phyloP scores from a whole-genome alignment of 1,139 yeast genomes.

The Geotrichum fermentans region DNA sequence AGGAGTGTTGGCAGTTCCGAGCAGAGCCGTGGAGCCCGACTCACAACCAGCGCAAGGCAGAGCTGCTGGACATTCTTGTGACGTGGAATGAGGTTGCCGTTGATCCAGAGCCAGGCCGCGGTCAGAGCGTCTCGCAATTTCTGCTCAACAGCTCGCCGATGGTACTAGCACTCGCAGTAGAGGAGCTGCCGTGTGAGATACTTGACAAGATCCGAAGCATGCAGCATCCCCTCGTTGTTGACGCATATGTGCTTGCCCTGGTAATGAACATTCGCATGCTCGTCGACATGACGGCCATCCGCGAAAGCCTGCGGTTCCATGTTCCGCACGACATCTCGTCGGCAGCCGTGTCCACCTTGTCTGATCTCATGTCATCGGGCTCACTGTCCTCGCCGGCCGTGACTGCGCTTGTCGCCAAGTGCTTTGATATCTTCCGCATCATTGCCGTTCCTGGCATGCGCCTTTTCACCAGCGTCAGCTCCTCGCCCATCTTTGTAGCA shows the following conservation, averaged over 20 bases:
- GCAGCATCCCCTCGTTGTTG: slow-evolving; percentile 29
- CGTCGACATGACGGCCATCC: slow-evolving; percentile 26
- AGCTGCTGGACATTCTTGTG: neutral
- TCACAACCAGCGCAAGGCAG: neutral
- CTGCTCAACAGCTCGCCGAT: slow-evolving; percentile 11
- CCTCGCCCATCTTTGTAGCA: slow-evolving; percentile 26
- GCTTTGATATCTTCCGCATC: slow-evolving; percentile 29
- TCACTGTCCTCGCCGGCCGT: slow-evolving; percentile 14
- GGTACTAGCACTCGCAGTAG: slow-evolving; percentile 9
- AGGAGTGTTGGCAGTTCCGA: slow-evolving; percentile 12
- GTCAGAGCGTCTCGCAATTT: slow-evolving; percentile 25
- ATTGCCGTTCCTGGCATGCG: slow-evolving; percentile 27
- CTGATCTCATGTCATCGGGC: slow-evolving; percentile 22
- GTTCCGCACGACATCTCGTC: slow-evolving; percentile 29
- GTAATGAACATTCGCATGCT: slow-evolving; percentile 28
- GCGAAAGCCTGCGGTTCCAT: slow-evolving; percentile 25
- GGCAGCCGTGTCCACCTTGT: slow-evolving; percentile 25
- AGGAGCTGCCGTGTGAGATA: neutral
- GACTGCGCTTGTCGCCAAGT: slow-evolving; percentile 23
- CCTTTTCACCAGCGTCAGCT: slow-evolving; percentile 25
- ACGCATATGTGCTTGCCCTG: slow-evolving; percentile 24
- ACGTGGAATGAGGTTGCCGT: slow-evolving; percentile 24
- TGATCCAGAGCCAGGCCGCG: slow-evolving; percentile 30
- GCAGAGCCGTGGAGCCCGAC: slow-evolving; percentile 1
- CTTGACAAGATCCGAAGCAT: slow-evolving; percentile 20